phyloP scores from a whole-genome alignment of 2,329 filamentous ascomycete genomes.

The Colletotrichum coccodes region DNA sequence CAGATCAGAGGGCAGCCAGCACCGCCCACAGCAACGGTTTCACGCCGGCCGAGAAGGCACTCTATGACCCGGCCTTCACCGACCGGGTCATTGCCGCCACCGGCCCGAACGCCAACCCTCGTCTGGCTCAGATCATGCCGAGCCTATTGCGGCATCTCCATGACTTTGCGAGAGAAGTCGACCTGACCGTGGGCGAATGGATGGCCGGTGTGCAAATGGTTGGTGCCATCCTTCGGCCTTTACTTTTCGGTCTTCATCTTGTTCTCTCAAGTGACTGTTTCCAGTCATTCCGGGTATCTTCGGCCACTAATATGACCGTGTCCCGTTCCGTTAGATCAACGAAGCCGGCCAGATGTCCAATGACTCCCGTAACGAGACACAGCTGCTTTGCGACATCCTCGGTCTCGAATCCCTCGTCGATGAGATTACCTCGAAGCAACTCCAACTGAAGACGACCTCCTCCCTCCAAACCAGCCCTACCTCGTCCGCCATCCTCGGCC shows the following conservation, averaged over 20 bases:
- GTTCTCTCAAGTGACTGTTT: background rate
- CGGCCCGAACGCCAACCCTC: slow-evolving; percentile 68
- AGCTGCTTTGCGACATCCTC: slow-evolving; percentile 74
- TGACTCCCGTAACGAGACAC: slow-evolving; percentile 73
- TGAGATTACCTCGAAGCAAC: slow-evolving; percentile 68
- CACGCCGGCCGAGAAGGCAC: background rate
- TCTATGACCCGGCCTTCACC: slow-evolving; percentile 61
- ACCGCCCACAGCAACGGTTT: background rate
- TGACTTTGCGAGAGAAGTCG: slow-evolving; percentile 74
- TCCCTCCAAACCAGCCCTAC: slow-evolving; percentile 55
- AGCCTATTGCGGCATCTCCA: slow-evolving; percentile 72
- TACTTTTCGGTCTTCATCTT: background rate
- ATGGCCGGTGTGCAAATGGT: slow-evolving; percentile 69
- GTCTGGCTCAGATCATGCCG: slow-evolving; percentile 66
- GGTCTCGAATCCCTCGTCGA: slow-evolving; percentile 74
- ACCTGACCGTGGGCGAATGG: slow-evolving; percentile 75
- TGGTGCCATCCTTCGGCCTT: slow-evolving; percentile 29
- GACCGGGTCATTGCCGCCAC: slow-evolving; percentile 71
- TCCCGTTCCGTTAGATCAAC: slow-evolving; percentile 59
- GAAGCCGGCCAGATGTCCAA: slow-evolving; percentile 72
- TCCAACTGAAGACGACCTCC: slow-evolving; percentile 54
- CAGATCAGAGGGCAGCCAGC: background rate
- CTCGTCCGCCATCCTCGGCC: slow-evolving; percentile 74
- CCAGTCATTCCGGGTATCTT: background rate
- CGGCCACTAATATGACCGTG: background rate